Evolutionary conservation across 139 green algal species (phyloP), one percentile per base, ranked within the genome.

Genomic region (Penium margaritaceum): DNA sequence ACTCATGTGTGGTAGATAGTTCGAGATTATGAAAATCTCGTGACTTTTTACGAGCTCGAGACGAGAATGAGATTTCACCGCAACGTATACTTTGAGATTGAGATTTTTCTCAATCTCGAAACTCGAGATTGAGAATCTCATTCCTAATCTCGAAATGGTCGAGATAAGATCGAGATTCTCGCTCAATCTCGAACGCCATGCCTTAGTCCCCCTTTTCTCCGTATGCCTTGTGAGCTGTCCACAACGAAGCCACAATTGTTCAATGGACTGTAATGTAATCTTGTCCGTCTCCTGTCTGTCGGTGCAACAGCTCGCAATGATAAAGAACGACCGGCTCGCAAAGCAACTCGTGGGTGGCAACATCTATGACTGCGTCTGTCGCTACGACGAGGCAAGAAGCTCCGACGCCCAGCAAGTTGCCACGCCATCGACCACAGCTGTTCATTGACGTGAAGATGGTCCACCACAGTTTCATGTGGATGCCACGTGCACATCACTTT

Each of bases 341-440:
- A 68, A 85, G 29, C 82, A 69, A 35, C 82, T 98, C 35, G 95
- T 96, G 65, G 67, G 71, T 1, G 91, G 93, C 7, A 67, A 84
- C 1, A 79, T 97, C 4, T 98, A 96, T 73, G 93, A 98, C 68
- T 97, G 90, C 72, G 81, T 98, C n/a, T 97, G 93, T 77, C 21
- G 41, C 5, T 84, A n/a, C n/a, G n/a, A n/a, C n/a, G n/a, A n/a
- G n/a, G n/a, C n/a, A n/a, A n/a, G n/a, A n/a, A n/a, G n/a, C n/a
- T n/a, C n/a, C n/a, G n/a, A n/a, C n/a, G n/a, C n/a, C n/a, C n/a
- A n/a, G n/a, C n/a, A n/a, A n/a, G n/a, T n/a, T n/a, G n/a, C n/a
- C n/a, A n/a, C n/a, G n/a, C n/a, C n/a, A n/a, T n/a, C n/a, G n/a
- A n/a, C n/a, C n/a, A n/a, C n/a, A n/a, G n/a, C n/a, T n/a, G n/a